Conservation (phyloP, 2,329 filamentous ascomycete genomes). For the Penicillium sclerotiorum region DNA sequence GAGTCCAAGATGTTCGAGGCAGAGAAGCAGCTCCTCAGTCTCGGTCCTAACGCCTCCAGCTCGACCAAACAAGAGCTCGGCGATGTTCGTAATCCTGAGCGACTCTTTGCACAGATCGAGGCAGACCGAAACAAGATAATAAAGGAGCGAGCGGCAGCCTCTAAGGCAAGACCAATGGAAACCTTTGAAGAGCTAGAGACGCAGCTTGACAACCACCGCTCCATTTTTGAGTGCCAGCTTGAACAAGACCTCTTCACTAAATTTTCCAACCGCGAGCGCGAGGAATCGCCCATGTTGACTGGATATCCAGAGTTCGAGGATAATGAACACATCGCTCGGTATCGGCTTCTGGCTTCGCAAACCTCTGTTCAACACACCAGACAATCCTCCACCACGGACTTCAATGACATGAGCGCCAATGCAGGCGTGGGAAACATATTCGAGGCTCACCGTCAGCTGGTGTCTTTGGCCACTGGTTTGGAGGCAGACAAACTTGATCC, state of each 20-base stretch:
- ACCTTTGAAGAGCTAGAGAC: no score
- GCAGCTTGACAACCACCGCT: no score
- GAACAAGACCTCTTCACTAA: no score
- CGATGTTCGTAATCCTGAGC: constrained; percentile 45
- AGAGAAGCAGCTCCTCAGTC: constrained; percentile 68
- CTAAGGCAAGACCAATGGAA: no score
- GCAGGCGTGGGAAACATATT: constrained; percentile 50
- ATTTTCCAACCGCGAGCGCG: no score
- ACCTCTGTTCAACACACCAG: no score
- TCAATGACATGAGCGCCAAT: constrained; percentile 48
- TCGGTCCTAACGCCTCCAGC: constrained; percentile 62
- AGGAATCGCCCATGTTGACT: no score
- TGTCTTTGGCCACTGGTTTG: constrained; percentile 50
- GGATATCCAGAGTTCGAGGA: no score
- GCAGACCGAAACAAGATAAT: constrained; percentile 48
- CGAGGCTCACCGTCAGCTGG: constrained; percentile 50
- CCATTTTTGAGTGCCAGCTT: no score
- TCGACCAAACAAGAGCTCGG: constrained; percentile 58
- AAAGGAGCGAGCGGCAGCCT: constrained; percentile 39
- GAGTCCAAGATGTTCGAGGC: constrained; percentile 73
- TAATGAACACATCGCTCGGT: constrained; percentile 28
- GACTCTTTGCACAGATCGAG: constrained; percentile 46
- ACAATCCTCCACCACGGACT: no score
- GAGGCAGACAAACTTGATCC: constrained; percentile 52
- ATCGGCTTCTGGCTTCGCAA: no score